Percentiles rank a stretch among this genome's conserved stretches.
Evolutionary conservation across 148 eudicot genomes (phyloP).

Genomic region (Arctostaphylos glauca): DNA sequence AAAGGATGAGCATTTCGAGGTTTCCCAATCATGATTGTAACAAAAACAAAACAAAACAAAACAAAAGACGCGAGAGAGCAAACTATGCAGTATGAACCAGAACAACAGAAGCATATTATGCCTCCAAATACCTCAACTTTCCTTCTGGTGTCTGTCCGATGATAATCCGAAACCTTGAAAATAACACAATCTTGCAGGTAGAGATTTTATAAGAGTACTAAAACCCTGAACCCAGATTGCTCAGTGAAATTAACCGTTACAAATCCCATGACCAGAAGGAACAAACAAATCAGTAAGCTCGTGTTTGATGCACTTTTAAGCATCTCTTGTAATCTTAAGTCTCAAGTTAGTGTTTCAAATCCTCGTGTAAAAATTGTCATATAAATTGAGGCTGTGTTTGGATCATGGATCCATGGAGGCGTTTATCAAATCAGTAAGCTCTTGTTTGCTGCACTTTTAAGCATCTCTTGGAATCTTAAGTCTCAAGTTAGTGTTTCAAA

Average conservation of each 20-base stretch:
- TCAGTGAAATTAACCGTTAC: not conserved
- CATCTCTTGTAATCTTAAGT: not conserved
- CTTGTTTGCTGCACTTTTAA: not conserved
- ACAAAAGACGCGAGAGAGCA: not conserved
- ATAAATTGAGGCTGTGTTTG: not conserved
- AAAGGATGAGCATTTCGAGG: not conserved
- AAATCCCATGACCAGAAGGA: not conserved
- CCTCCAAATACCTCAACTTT: not conserved
- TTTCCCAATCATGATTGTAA: not conserved
- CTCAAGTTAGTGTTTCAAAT: not conserved
- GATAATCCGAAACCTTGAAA: too few species aligned
- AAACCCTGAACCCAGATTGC: not conserved
- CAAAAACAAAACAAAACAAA: not conserved
- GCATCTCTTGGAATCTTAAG: not conserved
- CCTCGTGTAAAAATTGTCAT: too few species aligned
- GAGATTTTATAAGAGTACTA: not conserved
- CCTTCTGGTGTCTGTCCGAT: too few species aligned
- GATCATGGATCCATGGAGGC: not conserved
- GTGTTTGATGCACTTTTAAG: not conserved
- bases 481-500: not conserved
- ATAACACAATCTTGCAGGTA: too few species aligned
- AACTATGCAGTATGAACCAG: not conserved
- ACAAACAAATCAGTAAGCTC: not conserved
- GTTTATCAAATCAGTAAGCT: not conserved
- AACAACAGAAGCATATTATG: not conserved